Evolutionary conservation across 2,329 filamentous ascomycete genomes (phyloP), one percentile per base, ranked within the genome.

Genomic region (Hymenoscyphus repandus): DNA sequence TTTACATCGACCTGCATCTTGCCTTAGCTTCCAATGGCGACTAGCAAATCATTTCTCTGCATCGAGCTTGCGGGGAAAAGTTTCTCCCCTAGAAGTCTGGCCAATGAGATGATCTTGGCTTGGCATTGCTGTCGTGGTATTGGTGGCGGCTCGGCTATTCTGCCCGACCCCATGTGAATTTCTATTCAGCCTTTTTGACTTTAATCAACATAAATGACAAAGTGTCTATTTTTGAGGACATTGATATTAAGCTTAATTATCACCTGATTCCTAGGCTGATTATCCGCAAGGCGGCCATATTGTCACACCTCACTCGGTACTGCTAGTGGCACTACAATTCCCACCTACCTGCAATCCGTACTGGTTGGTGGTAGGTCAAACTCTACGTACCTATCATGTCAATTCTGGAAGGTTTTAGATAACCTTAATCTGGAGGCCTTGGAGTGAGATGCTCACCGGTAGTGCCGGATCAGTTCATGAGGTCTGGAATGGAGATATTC

Each of bases 171-270:
- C 39, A 45, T 52, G 49, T 44, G 27, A 44, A 18, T 38, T 27
- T 44, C 18, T 30, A 51, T 57, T 57, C 55, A 57, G 55, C 55
- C 55, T 57, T 52, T 50, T 49, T 53, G 30, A 27, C 11, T 27
- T 39, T 30, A 53, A 51, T 53, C 18, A 51, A 51, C n/a, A 33
- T 53, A 55, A 42, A 57, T 50, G 38, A 49, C 32, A 30, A 37
- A 44, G 6, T 10, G 5, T 34, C 55, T 53, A 57, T 56, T 57
- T 55, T 53, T 53, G 50, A 33, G 47, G 38, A 22, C 18, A 36
- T 44, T 42, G 49, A 55, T 31, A 55, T 55, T 50, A 52, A 45
- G 36, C 30, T 45, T 40, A 49, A 27, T 27, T 55, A 34, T 27
- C 43, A 50, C 22, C 34, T 51, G 47, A 47, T 30, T 22, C 45